A percentile compares a stretch with the other conserved stretches of the same genome.
These are phyloP conservation scores for Pyrenula massariospora DNA, from an alignment of 495 filamentous ascomycete genomes.

Conservation along the genomic window DNA sequence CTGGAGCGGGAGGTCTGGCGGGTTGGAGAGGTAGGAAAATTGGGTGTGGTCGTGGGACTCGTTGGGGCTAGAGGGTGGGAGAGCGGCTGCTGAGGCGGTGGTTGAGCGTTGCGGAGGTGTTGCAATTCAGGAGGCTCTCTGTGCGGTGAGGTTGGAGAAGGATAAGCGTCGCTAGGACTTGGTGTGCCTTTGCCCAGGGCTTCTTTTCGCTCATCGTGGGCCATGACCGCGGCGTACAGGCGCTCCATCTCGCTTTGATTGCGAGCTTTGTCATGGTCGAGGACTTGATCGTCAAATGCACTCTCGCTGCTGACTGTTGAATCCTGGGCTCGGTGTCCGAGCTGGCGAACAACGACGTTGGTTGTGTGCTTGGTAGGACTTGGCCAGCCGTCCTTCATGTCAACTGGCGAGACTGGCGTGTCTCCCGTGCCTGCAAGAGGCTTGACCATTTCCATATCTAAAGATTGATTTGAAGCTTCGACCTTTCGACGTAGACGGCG, in stretches of 20 bases:
- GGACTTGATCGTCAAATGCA: constrained; percentile 63
- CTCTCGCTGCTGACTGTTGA: constrained; percentile 37
- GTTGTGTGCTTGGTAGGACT: constrained; percentile 34
- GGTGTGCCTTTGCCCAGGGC: constrained; percentile 9
- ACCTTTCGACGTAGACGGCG: constrained; percentile 44
- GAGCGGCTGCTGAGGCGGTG: constrained; percentile 3
- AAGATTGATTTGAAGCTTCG: constrained; percentile 35
- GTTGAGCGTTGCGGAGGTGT: constrained; percentile 9
- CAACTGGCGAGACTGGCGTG: constrained; percentile 29
- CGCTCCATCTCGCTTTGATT: constrained; percentile 74
- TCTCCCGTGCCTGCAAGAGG: constrained; percentile 30
- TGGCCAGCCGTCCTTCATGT: constrained; percentile 20
- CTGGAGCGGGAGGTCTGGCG: constrained; percentile 14
- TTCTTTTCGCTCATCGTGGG: constrained; percentile 65
- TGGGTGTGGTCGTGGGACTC: constrained; percentile 3
- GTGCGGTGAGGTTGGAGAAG: constrained; percentile 2
- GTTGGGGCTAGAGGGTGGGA: constrained; percentile 1
- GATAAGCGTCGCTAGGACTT: constrained; percentile 6
- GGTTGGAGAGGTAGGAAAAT: constrained; percentile 5
- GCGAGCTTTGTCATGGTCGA: constrained; percentile 58
- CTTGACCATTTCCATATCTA: constrained; percentile 54
- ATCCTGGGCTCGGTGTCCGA: constrained; percentile 18
- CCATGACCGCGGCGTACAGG: constrained; percentile 85
- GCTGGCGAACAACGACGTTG: constrained; percentile 18
- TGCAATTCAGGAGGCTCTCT: constrained; percentile 14